Base-by-base conservation (phyloP, 164 flowering plant genomes). In the Cinnamomum chago region DNA sequence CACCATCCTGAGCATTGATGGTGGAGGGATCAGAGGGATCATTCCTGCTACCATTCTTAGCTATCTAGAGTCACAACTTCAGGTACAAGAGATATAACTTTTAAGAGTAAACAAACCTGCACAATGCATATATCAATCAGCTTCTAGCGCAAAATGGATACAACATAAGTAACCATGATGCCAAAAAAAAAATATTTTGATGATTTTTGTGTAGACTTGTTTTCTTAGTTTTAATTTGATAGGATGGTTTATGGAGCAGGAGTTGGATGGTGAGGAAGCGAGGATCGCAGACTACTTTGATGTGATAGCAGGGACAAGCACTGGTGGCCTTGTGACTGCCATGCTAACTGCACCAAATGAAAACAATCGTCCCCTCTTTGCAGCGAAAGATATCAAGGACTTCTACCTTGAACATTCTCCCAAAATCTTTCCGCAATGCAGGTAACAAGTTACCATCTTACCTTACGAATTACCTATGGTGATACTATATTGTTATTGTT, bases 1-100 rank as follows among this genome's bases (percentile, higher is more conserved):
- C 70, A 83, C 86, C 18, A 70, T 83, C 77, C 82, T 83, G 2
- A 83, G 86, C 62, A 83, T 83, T 30, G 86, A 83, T 71, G 86
- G 86, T 47, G 86, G 86, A 69, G 86, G 84, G 5, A 71, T 83
- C 0, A 74, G 86, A 69, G 86, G 86, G 27, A 71, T 81, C 65
- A 79, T 83, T 55, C 86, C 86, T 0, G 82, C 75, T 22, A 81
- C 75, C 22, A 83, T 83, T 58, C 81, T 83, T 17, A 69, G 62
- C 13, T 79, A 75, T 71, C 79, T 83, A 12, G 86, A 81, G 50
- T 62, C 80, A 18, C 72, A 81, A 72, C 79, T 83, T 55, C 85
- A 83, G 80, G 85, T 80, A 55, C 60, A 55, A 15, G 17, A 3
- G 17, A 3, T 55, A 20, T 5, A 55, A 17, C 60, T 3, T 5